Conservation (phyloP, 129 eudicot species). For the Scalesia atractyloides region DNA sequence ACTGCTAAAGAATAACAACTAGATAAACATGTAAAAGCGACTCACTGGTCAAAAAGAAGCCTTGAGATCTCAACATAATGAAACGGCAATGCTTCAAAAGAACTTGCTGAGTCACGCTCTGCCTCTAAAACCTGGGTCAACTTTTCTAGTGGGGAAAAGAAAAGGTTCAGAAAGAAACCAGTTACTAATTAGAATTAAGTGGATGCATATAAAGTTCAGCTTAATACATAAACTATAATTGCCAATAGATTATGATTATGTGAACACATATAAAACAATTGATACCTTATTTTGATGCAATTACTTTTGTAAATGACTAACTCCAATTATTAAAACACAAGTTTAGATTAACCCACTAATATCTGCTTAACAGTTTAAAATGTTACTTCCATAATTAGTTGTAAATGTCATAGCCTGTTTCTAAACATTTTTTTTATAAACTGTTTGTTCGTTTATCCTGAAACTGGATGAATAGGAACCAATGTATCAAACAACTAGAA, state of each 20-base stretch:
- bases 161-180: constrained; percentile 22
- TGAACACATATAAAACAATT: not conserved
- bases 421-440: not conserved
- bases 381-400: not conserved
- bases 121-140: constrained; percentile 82
- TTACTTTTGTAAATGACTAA: constrained; percentile 11
- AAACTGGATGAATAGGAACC: not conserved
- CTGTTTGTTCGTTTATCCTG: not conserved
- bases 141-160: constrained; percentile 55
- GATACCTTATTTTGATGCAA: not conserved
- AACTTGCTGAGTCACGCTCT: constrained; percentile 76
- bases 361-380: not conserved
- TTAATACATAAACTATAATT: not conserved
- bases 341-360: not conserved
- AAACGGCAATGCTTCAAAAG: constrained; percentile 83
- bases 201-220: not conserved
- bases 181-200: not conserved
- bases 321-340: not conserved
- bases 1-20: not conserved
- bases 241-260: not conserved
- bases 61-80: constrained; percentile 93
- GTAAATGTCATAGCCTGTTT: not conserved
- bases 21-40: constrained; percentile 18
- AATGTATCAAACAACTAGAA: too few relatives aligned
- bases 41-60: constrained; percentile 98